Conservation (phyloP, 805 yeast species). For the Kodamaea hsintzibuensis region DNA sequence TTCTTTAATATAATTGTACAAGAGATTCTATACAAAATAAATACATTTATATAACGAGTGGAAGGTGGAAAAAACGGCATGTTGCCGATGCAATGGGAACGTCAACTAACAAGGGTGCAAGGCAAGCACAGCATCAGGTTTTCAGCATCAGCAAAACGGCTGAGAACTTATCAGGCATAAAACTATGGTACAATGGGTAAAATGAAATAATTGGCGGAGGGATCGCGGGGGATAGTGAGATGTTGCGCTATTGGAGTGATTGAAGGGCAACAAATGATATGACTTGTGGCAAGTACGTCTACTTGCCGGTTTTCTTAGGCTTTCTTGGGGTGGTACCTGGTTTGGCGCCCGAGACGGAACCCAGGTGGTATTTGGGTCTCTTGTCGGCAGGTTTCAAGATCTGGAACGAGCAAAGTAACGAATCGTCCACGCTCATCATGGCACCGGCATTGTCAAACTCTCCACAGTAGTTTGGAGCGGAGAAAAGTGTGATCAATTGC, state of each 20-base stretch:
- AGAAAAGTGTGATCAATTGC: conserved; percentile 90
- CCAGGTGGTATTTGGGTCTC: conserved; percentile 67
- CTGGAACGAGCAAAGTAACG: conserved; percentile 92
- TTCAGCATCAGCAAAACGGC: not conserved
- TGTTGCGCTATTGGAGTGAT: not conserved
- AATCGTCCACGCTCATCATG: conserved; percentile 86
- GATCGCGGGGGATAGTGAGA: conserved; percentile 1
- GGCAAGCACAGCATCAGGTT: not conserved
- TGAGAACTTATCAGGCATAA: conserved; percentile 5
- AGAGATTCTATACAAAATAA: not conserved
- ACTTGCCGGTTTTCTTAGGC: conserved; percentile 52
- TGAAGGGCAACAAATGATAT: not conserved
- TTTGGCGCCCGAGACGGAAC: conserved; percentile 44
- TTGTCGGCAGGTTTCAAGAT: conserved; percentile 98
- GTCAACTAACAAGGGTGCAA: not conserved
- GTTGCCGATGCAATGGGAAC: not conserved
- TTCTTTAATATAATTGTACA: conserved; percentile 1
- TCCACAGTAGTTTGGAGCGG: conserved; percentile 94
- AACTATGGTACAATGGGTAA: conserved; percentile 10
- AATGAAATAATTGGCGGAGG: conserved; percentile 3
- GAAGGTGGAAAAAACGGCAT: not conserved
- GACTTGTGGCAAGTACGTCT: conserved; percentile 13
- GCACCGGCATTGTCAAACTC: conserved; percentile 82
- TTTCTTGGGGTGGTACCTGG: conserved; percentile 63
- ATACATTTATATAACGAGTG: conserved; percentile 3